Percentiles rank a stretch among this genome's conserved stretches.
phyloP scores from a whole-genome alignment of 2,329 filamentous ascomycete genomes.

The Ceratocystis alfenasii region DNA sequence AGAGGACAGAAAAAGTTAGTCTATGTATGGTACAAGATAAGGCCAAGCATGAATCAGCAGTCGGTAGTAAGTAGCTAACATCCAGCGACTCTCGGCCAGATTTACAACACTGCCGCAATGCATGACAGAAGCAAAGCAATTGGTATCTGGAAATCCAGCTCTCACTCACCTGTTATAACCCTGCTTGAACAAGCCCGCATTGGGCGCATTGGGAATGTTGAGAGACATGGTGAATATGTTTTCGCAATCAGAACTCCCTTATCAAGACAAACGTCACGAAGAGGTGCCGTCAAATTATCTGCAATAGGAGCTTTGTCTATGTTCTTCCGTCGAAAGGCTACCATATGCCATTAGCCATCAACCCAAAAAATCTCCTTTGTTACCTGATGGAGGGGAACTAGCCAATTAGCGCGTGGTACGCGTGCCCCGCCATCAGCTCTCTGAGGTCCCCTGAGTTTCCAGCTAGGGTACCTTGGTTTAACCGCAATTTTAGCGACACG shows the following conservation, averaged over 20 bases:
- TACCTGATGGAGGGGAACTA: constrained; percentile 21
- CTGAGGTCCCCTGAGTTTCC: constrained; percentile 18
- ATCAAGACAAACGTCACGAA: constrained; percentile 17
- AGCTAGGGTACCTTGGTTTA: constrained; percentile 1
- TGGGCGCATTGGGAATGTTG: constrained; percentile 87
- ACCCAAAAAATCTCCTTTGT: constrained; percentile 21
- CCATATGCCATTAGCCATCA: constrained; percentile 16
- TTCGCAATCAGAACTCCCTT: constrained; percentile 11
- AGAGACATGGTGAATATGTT: constrained; percentile 62
- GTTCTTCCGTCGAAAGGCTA: constrained; percentile 18
- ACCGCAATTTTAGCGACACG: neutral
- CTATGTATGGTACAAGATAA: neutral
- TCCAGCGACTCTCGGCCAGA: neutral
- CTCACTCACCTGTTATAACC: constrained; percentile 91
- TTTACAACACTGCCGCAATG: constrained; percentile 12
- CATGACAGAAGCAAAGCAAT: neutral
- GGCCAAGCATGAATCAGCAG: constrained; percentile 14
- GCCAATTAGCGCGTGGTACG: constrained; percentile 21
- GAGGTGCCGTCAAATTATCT: constrained; percentile 18
- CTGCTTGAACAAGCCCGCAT: constrained; percentile 85
- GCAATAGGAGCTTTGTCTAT: constrained; percentile 18
- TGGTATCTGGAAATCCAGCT: constrained; percentile 24
- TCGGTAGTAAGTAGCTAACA: neutral
- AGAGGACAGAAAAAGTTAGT: constrained; percentile 10
- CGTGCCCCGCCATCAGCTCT: constrained; percentile 22